phyloP scores from a whole-genome alignment of 495 filamentous ascomycete genomes.

The Cudoniella acicularis region DNA sequence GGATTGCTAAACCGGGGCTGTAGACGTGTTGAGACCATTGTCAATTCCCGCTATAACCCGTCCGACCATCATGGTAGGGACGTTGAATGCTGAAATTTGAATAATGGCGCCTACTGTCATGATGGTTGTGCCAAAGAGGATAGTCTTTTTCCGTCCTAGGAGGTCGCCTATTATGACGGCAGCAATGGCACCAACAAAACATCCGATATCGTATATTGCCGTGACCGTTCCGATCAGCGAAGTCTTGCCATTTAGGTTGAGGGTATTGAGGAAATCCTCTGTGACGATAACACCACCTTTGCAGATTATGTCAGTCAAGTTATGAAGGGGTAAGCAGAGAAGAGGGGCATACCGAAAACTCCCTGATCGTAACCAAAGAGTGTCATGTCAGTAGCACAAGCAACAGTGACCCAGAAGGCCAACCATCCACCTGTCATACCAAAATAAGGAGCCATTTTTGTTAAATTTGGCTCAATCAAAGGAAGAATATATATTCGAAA shows the following conservation, averaged over 20 bases:
- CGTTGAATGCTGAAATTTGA: constrained; percentile 43
- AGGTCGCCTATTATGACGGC: constrained; percentile 57
- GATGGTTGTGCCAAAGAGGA: constrained; percentile 26
- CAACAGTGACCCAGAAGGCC: constrained; percentile 56
- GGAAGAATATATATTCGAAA: background rate
- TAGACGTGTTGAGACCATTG: constrained; percentile 46
- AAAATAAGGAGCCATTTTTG: constrained; percentile 42
- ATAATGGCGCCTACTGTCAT: constrained; percentile 14
- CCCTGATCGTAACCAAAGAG: constrained; percentile 61
- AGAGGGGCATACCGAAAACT: constrained; percentile 23
- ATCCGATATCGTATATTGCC: constrained; percentile 63
- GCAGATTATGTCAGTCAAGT: constrained; percentile 31
- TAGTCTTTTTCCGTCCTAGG: constrained; percentile 54
- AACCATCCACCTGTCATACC: constrained; percentile 55
- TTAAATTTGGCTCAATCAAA: background rate
- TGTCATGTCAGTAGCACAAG: constrained; percentile 55
- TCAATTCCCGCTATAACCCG: constrained; percentile 48
- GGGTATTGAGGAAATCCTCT: constrained; percentile 49
- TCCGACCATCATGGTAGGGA: constrained; percentile 57
- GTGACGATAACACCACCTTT: constrained; percentile 54
- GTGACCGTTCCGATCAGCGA: constrained; percentile 54
- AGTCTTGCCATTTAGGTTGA: constrained; percentile 45
- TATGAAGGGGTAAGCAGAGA: constrained; percentile 29
- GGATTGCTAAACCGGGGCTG: constrained; percentile 26
- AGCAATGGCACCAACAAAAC: constrained; percentile 57